phyloP scores from a whole-genome alignment of 1,284 basidiomycete genomes.

The Ceratobasidium sp. region DNA sequence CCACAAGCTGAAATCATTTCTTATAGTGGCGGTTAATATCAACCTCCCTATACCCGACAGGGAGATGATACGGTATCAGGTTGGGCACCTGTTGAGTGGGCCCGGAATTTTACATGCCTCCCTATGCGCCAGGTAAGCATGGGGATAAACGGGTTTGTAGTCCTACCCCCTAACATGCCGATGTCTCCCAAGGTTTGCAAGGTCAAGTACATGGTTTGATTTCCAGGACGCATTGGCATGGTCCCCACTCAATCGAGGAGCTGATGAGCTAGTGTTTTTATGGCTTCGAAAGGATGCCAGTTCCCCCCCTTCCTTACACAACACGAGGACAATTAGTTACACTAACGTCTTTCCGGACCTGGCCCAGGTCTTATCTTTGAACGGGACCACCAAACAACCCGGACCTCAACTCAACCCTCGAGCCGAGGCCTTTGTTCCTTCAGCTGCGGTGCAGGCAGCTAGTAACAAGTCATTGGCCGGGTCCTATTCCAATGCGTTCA shows the following conservation, averaged over 20 bases:
- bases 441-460: no score
- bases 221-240: neutral
- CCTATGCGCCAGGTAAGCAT: neutral
- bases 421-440: constrained; percentile 1
- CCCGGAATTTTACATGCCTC: neutral
- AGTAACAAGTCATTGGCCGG: neutral
- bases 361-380: neutral
- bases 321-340: neutral
- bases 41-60: neutral
- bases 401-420: neutral
- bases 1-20: no score
- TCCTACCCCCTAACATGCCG: no score
- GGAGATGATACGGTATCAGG: neutral
- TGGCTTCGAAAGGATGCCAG: neutral
- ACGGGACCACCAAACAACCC: neutral
- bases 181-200: constrained; percentile 1
- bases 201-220: neutral
- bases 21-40: neutral
- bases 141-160: no score
- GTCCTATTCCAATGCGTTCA: no score
- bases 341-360: neutral
- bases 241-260: constrained; percentile 10
- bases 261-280: constrained; percentile 5
- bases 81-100: neutral
- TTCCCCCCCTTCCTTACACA: neutral